Conservation (phyloP, 2,329 filamentous ascomycete genomes). For the Cercospora sojina region DNA sequence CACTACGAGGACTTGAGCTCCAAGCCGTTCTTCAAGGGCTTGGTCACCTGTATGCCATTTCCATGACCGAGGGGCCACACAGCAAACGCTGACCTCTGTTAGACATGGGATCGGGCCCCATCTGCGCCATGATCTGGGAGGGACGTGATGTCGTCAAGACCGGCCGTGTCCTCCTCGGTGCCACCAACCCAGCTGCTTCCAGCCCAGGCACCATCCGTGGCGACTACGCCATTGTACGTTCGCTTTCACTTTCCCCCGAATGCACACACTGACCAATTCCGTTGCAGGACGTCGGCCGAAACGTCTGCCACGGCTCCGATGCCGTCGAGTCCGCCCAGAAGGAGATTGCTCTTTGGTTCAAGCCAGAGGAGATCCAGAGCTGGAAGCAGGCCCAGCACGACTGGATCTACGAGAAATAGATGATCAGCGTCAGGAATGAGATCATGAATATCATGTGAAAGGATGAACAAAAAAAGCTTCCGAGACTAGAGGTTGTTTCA, state of each 20-base stretch:
- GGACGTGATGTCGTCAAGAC: constrained; percentile 99
- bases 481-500: neutral
- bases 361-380: constrained; percentile 75
- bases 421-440: constrained; percentile 8
- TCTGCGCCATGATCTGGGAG: constrained; percentile 99
- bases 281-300: constrained; percentile 75
- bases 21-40: constrained; percentile 96
- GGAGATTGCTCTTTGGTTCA: constrained; percentile 99
- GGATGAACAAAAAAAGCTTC: constrained; percentile 5
- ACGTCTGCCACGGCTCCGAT: constrained; percentile 99
- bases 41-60: constrained; percentile 74
- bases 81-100: constrained; percentile 26
- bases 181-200: constrained; percentile 96
- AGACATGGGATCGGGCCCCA: constrained; percentile 95
- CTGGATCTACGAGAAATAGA: constrained; percentile 95
- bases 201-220: constrained; percentile 97
- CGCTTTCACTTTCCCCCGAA: neutral
- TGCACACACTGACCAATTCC: neutral
- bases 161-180: constrained; percentile 92
- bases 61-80: neutral
- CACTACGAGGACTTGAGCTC: constrained; percentile 91
- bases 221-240: constrained; percentile 71
- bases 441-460: constrained; percentile 4
- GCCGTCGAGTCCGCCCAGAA: constrained; percentile 98
- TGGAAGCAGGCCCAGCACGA: constrained; percentile 83